Conservation (phyloP, 345 rosid genomes). For the Brassica napus region Da-Ae NC_063449.1:10142001-10142500, state of each 20-base stretch:
- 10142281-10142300: slow-evolving; percentile 48
- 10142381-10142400: slow-evolving; percentile 42
- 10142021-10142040: slow-evolving; percentile 79
- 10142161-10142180: slow-evolving; percentile 68
- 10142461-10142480: background rate
- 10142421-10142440: background rate
- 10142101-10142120: slow-evolving; percentile 84
- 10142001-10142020: slow-evolving; percentile 76
- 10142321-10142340: slow-evolving; percentile 63
- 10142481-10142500: background rate
- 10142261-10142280: slow-evolving; percentile 51
- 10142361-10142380: slow-evolving; percentile 55
- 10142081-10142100: slow-evolving; percentile 54
- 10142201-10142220: slow-evolving; percentile 66
- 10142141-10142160: slow-evolving; percentile 52
- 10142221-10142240: slow-evolving; percentile 65
- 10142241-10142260: slow-evolving; percentile 43
- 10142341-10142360: slow-evolving; percentile 50
- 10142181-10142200: slow-evolving; percentile 65
- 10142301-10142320: slow-evolving; percentile 77
- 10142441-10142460: background rate
- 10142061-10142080: slow-evolving; percentile 62
- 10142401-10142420: slow-evolving; percentile 41
- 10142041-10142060: slow-evolving; percentile 70
- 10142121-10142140: slow-evolving; percentile 72